These are phyloP conservation scores for Xylariaceae sp. DNA, from an alignment of 2,329 filamentous ascomycete genomes.

Conservation along the genomic window DNA sequence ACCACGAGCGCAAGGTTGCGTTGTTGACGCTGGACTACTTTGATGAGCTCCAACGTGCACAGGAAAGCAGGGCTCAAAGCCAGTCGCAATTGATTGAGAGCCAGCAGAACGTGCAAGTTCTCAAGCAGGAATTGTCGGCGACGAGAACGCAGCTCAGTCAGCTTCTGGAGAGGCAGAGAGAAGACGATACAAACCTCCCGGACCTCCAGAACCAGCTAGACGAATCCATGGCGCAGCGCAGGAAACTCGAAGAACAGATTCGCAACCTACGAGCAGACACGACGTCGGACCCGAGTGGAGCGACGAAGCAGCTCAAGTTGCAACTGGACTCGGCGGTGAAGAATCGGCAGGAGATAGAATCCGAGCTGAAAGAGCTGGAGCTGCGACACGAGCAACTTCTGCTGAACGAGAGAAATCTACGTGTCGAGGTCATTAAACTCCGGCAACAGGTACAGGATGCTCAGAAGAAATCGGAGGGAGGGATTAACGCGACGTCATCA, in stretches of 20 bases:
- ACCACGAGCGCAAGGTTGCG: slow-evolving; percentile 2
- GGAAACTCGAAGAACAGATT: slow-evolving; percentile 4
- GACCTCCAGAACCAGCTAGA: background rate
- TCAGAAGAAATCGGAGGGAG: background rate
- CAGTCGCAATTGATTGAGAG: background rate
- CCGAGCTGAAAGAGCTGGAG: background rate
- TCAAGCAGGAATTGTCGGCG: slow-evolving; percentile 4
- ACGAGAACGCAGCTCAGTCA: slow-evolving; percentile 4
- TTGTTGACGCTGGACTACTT: slow-evolving; percentile 3
- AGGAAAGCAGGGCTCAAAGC: background rate
- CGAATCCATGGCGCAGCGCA: slow-evolving; percentile 1
- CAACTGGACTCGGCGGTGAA: background rate
- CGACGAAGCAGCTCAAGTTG: background rate
- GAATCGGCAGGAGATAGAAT: background rate
- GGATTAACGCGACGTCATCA: too few relatives aligned
- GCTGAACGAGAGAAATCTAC: slow-evolving; percentile 10
- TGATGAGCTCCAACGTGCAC: background rate
- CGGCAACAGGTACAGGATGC: background rate
- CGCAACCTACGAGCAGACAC: background rate
- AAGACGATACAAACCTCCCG: background rate
- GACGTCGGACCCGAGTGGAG: background rate
- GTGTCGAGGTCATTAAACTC: background rate
- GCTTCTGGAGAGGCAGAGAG: background rate
- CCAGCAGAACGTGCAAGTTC: background rate
- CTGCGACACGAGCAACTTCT: background rate